Conservation (phyloP, 805 yeast species). For the Middelhovenomyces tepae region DNA sequence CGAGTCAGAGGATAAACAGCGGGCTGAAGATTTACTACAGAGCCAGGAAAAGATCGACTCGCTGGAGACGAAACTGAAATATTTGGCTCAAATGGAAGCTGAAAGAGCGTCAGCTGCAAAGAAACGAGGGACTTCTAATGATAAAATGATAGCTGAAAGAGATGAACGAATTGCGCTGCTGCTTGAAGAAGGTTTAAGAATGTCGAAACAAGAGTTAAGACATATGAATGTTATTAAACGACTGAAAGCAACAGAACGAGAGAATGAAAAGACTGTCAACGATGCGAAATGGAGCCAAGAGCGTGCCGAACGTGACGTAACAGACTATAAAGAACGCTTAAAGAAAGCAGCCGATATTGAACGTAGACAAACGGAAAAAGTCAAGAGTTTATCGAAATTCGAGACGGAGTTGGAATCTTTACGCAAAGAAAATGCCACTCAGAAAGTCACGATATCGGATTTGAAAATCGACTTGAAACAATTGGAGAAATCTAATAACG, state of each 20-base stretch:
- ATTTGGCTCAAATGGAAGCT: conserved; percentile 21
- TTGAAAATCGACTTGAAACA: conserved; percentile 24
- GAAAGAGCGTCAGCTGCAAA: conserved; percentile 15
- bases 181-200: conserved; percentile 64
- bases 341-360: conserved; percentile 14
- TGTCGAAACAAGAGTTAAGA: conserved; percentile 63
- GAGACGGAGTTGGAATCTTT: conserved; percentile 10
- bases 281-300: conserved; percentile 24
- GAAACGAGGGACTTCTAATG: conserved; percentile 12
- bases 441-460: conserved; percentile 8
- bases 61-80: conserved; percentile 25
- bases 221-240: conserved; percentile 58
- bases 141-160: conserved; percentile 34
- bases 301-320: conserved; percentile 32
- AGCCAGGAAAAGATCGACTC: conserved; percentile 15
- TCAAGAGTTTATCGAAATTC: conserved; percentile 11
- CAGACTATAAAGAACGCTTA: conserved; percentile 26
- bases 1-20: neutral
- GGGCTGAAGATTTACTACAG: conserved; percentile 7
- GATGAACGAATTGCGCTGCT: conserved; percentile 59
- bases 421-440: conserved; percentile 11
- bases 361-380: conserved; percentile 14
- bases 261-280: conserved; percentile 26
- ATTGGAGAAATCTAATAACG: conserved; percentile 22
- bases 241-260: conserved; percentile 42